Percentiles rank a stretch among this genome's conserved stretches.
Evolutionary conservation across 2,329 filamentous ascomycete species (phyloP).

Genomic region (Ascochyta viciae-villosae): DNA sequence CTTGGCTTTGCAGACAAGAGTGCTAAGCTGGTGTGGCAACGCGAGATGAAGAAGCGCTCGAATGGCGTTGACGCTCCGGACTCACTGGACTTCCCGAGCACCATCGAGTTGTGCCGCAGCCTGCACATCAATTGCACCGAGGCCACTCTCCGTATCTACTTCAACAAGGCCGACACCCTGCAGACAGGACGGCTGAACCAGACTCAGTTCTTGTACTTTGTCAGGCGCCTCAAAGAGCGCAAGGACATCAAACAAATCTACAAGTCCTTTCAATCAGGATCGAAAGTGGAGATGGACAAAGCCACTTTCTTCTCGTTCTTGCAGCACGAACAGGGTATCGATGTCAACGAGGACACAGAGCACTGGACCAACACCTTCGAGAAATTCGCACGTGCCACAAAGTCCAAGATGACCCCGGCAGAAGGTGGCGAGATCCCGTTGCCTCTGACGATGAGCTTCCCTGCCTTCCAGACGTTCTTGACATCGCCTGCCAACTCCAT

Average conservation of each 20-base stretch:
- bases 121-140: slow-evolving; percentile 91
- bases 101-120: slow-evolving; percentile 84
- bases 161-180: slow-evolving; percentile 73
- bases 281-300: slow-evolving; percentile 69
- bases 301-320: slow-evolving; percentile 80
- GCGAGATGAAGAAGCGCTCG: slow-evolving; percentile 75
- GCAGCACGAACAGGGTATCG: slow-evolving; percentile 74
- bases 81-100: slow-evolving; percentile 76
- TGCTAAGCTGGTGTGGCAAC: slow-evolving; percentile 83
- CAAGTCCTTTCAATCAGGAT: slow-evolving; percentile 62
- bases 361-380: slow-evolving; percentile 77
- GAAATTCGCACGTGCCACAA: slow-evolving; percentile 62
- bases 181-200: slow-evolving; percentile 74
- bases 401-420: slow-evolving; percentile 51
- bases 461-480: slow-evolving; percentile 71
- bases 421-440: slow-evolving; percentile 49
- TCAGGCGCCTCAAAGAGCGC: slow-evolving; percentile 81
- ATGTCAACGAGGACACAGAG: slow-evolving; percentile 69
- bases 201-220: slow-evolving; percentile 81
- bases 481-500: slow-evolving; percentile 66
- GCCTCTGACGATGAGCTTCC: slow-evolving; percentile 72
- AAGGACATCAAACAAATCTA: slow-evolving; percentile 82
- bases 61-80: slow-evolving; percentile 66
- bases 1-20: slow-evolving; percentile 79
- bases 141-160: slow-evolving; percentile 74